Evolutionary conservation across 441 rosid genomes (phyloP), one percentile per base, ranked within the genome.

Genomic region (Corymbia calophylla): DNA sequence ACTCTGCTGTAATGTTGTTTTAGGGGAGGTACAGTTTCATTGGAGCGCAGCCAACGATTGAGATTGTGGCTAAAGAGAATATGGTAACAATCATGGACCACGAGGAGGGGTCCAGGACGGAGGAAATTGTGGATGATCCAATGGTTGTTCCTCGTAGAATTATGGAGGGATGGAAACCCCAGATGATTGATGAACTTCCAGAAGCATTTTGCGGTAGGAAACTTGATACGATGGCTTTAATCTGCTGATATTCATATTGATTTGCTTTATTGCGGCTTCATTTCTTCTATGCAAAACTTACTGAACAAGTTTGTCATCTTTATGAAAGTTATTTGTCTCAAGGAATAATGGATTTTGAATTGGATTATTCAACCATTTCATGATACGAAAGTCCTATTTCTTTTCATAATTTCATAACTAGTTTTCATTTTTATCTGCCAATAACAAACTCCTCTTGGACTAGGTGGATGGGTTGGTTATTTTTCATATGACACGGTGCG

Each of bases 401-500:
- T 39, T 77, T 44, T 77, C n/a, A 77, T 77, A 44, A 21, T 77
- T 64, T 77, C 9, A 23, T 16, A 23, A 44, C 2, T 21, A 44
- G 1, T 85, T 85, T 49, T 55, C 47, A 55, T 86, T 86, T 1
- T 53, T 29, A 6, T 53, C 49, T 32, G 84, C 51, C 12, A 73
- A 44, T 77, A 77, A 77, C 4, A 23, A 77, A 44, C n/a, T 44
- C 90, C 91, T 91, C 88, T 88, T 91, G 93, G 90, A 90, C 82
- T 91, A 97, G 99, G 99, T 93, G 99, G 99, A 16, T 97, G 99
- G 99, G 99, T 96, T 56, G 99, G 99, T 58, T 97, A 95, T 91
- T 97, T 97, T 91, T 97, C 99, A 10, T 97, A 97, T 90, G 99
- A 97, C 89, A 97, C 99, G 2, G 98, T 97, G 90, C 95, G 99